A percentile compares a stretch with the other conserved stretches of the same genome.
Evolutionary conservation across 2,329 filamentous ascomycete genomes (phyloP).

Genomic region (Paecilomyces variotii): DNA sequence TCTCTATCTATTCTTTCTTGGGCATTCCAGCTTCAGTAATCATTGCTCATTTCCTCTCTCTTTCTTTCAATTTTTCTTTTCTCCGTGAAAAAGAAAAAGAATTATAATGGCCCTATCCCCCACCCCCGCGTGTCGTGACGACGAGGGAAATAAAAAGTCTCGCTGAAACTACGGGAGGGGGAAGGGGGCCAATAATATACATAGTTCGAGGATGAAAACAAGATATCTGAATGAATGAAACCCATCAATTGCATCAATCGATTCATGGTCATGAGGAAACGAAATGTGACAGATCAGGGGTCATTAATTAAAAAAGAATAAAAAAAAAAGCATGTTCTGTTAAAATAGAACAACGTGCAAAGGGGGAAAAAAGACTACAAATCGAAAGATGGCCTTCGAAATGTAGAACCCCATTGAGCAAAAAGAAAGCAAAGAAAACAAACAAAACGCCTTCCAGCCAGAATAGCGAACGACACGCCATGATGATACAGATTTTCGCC

Average conservation of each 20-base stretch:
- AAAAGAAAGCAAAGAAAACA: background rate
- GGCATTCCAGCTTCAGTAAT: background rate
- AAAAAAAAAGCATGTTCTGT: background rate
- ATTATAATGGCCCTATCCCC: too few species aligned
- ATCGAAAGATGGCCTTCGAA: background rate
- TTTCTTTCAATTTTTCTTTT: background rate
- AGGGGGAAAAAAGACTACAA: background rate
- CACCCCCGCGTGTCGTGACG: too few species aligned
- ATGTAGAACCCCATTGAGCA: background rate
- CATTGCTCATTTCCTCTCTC: background rate
- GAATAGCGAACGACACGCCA: background rate
- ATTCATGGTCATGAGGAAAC: background rate
- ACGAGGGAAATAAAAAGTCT: too few species aligned
- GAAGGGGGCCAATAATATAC: background rate
- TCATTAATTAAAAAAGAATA: constrained; percentile 2
- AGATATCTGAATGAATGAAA: background rate
- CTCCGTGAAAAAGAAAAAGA: too few species aligned
- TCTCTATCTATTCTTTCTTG: too few species aligned
- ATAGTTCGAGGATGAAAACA: background rate
- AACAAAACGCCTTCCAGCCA: constrained; percentile 2
- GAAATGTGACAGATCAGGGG: background rate
- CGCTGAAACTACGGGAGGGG: background rate
- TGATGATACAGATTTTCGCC: constrained; percentile 1
- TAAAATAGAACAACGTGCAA: background rate
- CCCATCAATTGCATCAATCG: background rate